Conservation (phyloP, 495 filamentous ascomycete genomes). For the Tricharina praecox region DNA sequence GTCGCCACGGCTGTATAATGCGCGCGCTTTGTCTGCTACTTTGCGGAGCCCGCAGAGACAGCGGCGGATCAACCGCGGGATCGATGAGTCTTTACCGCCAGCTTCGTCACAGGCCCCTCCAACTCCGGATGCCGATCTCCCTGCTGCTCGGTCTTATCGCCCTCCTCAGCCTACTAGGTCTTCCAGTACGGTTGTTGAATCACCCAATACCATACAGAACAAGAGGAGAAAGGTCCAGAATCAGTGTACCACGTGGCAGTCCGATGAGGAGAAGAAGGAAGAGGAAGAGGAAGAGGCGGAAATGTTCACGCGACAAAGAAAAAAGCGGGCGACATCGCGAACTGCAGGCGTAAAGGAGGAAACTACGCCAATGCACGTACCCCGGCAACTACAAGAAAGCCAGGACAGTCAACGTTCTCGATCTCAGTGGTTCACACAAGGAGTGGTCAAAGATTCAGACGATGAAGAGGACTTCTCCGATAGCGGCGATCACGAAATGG, state of each 20-base stretch:
- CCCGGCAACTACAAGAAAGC: background rate
- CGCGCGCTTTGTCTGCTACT: background rate
- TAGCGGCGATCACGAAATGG: background rate
- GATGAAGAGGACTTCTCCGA: slow-evolving; percentile 8
- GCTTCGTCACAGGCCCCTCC: background rate
- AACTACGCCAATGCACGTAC: background rate
- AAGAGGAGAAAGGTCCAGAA: background rate
- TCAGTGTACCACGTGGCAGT: too few relatives aligned
- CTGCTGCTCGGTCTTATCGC: background rate
- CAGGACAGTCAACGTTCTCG: background rate
- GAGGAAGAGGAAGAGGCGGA: slow-evolving; percentile 1
- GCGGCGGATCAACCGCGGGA: background rate
- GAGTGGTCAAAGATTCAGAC: slow-evolving; percentile 9
- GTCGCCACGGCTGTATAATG: slow-evolving; percentile 7
- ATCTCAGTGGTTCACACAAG: background rate
- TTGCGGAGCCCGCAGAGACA: background rate
- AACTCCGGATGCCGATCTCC: background rate
- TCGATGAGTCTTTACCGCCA: background rate
- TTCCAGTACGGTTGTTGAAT: slow-evolving; percentile 5
- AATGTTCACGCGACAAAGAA: background rate
- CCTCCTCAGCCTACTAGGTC: slow-evolving; percentile 4
- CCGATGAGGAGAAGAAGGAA: background rate
- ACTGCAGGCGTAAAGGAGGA: background rate
- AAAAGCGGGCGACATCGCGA: background rate
- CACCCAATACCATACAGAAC: slow-evolving; percentile 10